These are phyloP conservation scores for Cladophialophora psammophila DNA, from an alignment of 2,329 filamentous ascomycete genomes.

Conservation along the genomic window DNA sequence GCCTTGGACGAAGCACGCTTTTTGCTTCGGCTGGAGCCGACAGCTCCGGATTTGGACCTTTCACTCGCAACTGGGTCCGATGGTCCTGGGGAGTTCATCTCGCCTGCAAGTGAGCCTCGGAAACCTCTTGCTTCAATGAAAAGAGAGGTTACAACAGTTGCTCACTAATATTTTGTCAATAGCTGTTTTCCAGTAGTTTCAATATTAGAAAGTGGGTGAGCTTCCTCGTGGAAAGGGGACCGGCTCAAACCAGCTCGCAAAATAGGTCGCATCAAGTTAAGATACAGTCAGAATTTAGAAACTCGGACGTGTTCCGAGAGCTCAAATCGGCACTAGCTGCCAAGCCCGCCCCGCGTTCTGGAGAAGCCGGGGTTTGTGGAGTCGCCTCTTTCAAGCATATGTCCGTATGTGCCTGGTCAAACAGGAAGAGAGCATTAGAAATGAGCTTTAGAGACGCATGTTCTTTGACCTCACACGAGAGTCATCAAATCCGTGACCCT, in stretches of 20 bases:
- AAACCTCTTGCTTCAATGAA: neutral
- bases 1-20: neutral
- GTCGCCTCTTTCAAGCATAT: neutral
- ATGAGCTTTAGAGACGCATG: too few species aligned
- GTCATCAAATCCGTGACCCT: too few species aligned
- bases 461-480: too few species aligned
- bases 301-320: neutral
- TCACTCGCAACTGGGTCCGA: neutral
- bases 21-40: neutral
- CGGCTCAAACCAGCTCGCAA: neutral
- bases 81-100: neutral
- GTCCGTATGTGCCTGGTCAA: too few species aligned
- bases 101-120: neutral
- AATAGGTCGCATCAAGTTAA: neutral
- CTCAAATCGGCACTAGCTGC: neutral
- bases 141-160: neutral
- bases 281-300: neutral
- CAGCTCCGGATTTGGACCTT: neutral
- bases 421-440: too few species aligned
- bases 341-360: neutral
- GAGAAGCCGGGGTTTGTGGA: neutral
- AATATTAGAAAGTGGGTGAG: neutral
- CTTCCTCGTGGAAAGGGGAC: neutral
- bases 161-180: neutral
- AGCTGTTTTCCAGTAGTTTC: neutral